Conservation (phyloP, 164 flowering plant species). For the Hamamelis virginiana region DNA sequence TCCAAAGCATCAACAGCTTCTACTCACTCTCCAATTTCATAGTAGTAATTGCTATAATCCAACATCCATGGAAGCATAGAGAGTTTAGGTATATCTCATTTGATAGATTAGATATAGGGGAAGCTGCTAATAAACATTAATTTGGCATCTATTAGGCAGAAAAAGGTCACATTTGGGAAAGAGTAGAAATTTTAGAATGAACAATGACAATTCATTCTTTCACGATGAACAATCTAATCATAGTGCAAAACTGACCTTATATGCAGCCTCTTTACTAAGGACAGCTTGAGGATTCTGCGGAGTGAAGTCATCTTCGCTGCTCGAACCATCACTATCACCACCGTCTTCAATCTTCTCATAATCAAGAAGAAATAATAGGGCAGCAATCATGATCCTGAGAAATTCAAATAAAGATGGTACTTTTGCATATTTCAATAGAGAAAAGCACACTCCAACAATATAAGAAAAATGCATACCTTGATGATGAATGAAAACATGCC, state of each 20-base stretch:
- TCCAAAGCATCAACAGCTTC: background rate
- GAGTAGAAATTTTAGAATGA: background rate
- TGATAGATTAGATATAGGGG: no score
- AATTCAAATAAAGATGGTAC: background rate
- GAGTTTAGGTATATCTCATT: background rate
- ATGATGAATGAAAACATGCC: conserved; percentile 78
- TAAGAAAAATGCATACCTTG: conserved; percentile 43
- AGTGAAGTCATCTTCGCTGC: conserved; percentile 64
- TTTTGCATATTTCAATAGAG: background rate
- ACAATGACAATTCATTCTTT: background rate
- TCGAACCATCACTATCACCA: conserved; percentile 70
- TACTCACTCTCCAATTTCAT: background rate
- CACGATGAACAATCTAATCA: background rate
- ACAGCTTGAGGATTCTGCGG: conserved; percentile 47
- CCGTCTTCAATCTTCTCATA: conserved; percentile 72
- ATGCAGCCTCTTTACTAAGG: conserved; percentile 61
- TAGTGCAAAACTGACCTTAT: conserved; percentile 56
- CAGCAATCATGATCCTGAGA: conserved; percentile 78
- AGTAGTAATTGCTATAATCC: background rate
- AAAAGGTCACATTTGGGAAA: background rate
- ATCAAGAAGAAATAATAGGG: conserved; percentile 82
- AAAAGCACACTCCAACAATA: background rate
- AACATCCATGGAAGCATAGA: background rate
- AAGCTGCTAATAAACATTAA: background rate
- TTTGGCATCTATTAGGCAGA: background rate